Conservation (phyloP, 2,329 filamentous ascomycete species). For the Colletotrichum euphorbiae region DNA sequence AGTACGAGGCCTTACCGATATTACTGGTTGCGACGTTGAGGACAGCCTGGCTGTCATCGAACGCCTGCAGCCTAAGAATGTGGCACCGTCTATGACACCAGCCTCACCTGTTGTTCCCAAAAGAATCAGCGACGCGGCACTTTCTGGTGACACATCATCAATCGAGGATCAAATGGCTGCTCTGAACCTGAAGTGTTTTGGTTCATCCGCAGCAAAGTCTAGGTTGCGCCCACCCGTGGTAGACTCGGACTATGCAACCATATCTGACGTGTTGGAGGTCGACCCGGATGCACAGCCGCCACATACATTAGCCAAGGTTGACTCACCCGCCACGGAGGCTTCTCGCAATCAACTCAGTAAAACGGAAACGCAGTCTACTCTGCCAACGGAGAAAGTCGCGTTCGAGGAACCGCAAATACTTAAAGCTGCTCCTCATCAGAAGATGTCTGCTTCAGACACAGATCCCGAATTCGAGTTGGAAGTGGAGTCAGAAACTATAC, state of each 20-base stretch:
- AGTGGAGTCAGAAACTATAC: background rate
- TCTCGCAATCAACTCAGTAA: background rate
- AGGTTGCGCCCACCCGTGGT: slow-evolving; percentile 39
- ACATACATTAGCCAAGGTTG: slow-evolving; percentile 1
- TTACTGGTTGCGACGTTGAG: slow-evolving; percentile 80
- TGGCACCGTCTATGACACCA: background rate
- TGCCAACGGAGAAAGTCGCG: background rate
- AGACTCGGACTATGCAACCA: slow-evolving; percentile 3
- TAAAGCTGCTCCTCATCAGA: slow-evolving; percentile 1
- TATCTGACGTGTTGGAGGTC: slow-evolving; percentile 27
- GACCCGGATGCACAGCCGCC: slow-evolving; percentile 31
- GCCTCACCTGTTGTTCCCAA: slow-evolving; percentile 26
- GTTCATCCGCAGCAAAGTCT: slow-evolving; percentile 24
- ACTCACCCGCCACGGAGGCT: slow-evolving; percentile 15
- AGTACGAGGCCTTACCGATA: slow-evolving; percentile 76
- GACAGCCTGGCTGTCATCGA: slow-evolving; percentile 41
- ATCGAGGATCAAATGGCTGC: slow-evolving; percentile 29
- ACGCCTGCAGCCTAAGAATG: slow-evolving; percentile 36
- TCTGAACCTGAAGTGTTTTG: slow-evolving; percentile 19
- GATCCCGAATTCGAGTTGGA: slow-evolving; percentile 11
- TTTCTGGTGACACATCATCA: slow-evolving; percentile 40
- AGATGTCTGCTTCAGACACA: slow-evolving; percentile 1
- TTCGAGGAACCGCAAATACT: background rate
- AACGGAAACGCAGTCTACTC: background rate
- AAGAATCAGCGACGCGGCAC: slow-evolving; percentile 20